Base-by-base conservation (phyloP, 345 rosid species). In the Lepidium aucheri region DNA sequence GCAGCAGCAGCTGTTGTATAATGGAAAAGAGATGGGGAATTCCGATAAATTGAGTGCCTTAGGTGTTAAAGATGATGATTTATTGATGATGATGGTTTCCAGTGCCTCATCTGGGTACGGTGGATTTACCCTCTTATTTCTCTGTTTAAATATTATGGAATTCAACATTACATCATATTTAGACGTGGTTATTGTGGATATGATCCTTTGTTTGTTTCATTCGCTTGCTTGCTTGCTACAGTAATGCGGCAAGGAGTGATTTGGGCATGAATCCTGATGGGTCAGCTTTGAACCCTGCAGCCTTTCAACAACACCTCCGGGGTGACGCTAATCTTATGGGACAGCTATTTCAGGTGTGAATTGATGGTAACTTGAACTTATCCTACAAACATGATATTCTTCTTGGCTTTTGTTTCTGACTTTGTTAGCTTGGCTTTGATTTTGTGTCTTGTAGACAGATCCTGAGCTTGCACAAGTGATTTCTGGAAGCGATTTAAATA, bases 11-110 rank as follows among this genome's bases (percentile, higher is more conserved):
- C 81, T 90, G 77, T 85, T 90, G 28, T 85, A 68, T 68, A 87
- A 89, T 69, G 99, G 99, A 64, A 85, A 61, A 68, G 99, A 94
- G 80, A 83, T 85, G 75, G 73, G 76, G 75, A 86, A 90, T 64
- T 70, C 65, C 6, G 96, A 90, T 60, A 90, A 88, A 77, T 72
- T 93, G 76, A 83, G 95, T 80, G 86, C 85, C 9, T 65, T 90
- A 73, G 99, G 97, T 54, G 86, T 90, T 45, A 94, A 85, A 70
- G 86, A 90, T 62, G 93, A 94, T 70, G 99, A 94, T 79, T 79
- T 94, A 76, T 43, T 94, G 72, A 94, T 94, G 99, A 86, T 94
- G 99, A 86, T 94, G 96, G 85, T 86, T 60, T 81, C 95, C 5
- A 72, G 66, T 74, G 60, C 86, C 47, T 69, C 81, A 51, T 50